Conservation (phyloP, 2,329 filamentous ascomycete species). For the Pseudogymnoascus sp. region DNA sequence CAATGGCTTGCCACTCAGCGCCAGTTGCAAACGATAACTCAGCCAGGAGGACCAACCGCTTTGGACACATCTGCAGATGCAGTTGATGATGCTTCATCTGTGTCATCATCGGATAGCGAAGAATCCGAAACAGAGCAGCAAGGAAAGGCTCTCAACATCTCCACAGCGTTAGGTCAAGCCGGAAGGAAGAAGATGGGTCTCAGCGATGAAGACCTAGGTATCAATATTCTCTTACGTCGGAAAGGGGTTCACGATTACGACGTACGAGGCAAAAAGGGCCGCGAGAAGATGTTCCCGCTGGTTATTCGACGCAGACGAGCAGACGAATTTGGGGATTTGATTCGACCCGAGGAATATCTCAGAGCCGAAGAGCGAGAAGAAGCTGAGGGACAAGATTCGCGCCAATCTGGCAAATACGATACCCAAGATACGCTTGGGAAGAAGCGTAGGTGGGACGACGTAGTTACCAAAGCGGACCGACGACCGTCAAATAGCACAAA, state of each 20-base stretch:
- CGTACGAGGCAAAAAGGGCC: constrained; percentile 80
- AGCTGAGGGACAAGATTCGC: constrained; percentile 57
- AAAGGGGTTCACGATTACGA: constrained; percentile 93
- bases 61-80: constrained; percentile 66
- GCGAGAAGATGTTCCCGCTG: constrained; percentile 88
- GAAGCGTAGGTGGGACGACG: constrained; percentile 90
- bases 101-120: constrained; percentile 78
- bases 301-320: constrained; percentile 69
- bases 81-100: constrained; percentile 77
- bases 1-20: constrained; percentile 86
- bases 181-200: constrained; percentile 79
- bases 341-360: constrained; percentile 88
- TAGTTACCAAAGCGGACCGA: constrained; percentile 37
- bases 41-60: constrained; percentile 58
- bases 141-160: constrained; percentile 83
- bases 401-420: constrained; percentile 42
- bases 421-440: constrained; percentile 66
- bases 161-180: constrained; percentile 75
- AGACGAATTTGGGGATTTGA: constrained; percentile 91
- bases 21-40: constrained; percentile 75
- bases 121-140: constrained; percentile 87
- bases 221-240: constrained; percentile 82
- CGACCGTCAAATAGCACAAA: constrained; percentile 38
- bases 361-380: constrained; percentile 86
- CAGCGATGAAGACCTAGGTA: constrained; percentile 82